Evolutionary conservation across 2,329 filamentous ascomycete genomes (phyloP).

Genomic region (Teratosphaeria zuluensis): DNA sequence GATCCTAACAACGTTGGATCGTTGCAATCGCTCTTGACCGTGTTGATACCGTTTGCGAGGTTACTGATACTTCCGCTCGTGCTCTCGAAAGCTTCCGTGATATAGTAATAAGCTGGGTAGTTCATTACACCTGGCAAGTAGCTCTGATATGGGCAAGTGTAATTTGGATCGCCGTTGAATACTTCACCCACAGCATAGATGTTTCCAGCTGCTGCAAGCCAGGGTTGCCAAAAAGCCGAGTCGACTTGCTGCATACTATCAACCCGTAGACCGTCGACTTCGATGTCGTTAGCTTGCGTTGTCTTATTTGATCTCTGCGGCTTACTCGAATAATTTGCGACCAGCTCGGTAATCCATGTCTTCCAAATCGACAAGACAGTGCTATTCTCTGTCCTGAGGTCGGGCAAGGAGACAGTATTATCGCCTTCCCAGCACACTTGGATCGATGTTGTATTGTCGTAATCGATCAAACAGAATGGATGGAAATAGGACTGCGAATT

Average conservation of each 20-base stretch:
- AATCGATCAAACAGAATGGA: constrained; percentile 35
- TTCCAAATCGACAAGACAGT: constrained; percentile 43
- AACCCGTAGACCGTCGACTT: constrained; percentile 33
- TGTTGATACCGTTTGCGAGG: constrained; percentile 23
- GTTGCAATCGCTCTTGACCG: constrained; percentile 15
- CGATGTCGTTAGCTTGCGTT: constrained; percentile 11
- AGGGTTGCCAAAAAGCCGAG: constrained; percentile 9
- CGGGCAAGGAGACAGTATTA: constrained; percentile 45
- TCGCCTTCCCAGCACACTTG: constrained; percentile 44
- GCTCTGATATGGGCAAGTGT: constrained; percentile 12
- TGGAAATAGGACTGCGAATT: constrained; percentile 1
- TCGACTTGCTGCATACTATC: constrained; percentile 36
- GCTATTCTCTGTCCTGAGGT: constrained; percentile 46
- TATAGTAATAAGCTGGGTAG: constrained; percentile 31
- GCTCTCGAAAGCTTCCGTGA: constrained; percentile 26
- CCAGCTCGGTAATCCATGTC: constrained; percentile 49
- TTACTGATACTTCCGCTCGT: constrained; percentile 25
- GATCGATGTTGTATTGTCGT: constrained; percentile 33
- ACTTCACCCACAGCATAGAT: constrained; percentile 25
- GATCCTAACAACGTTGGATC: constrained; percentile 28
- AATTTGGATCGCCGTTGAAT: constrained; percentile 13
- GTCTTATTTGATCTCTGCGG: neutral
- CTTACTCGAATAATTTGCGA: constrained; percentile 46
- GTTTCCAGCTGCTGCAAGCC: constrained; percentile 14
- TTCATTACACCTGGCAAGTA: constrained; percentile 32